These are phyloP conservation scores for Pyrenochaeta sp. DNA, from an alignment of 2,329 filamentous ascomycete species.

Conservation along the genomic window DNA sequence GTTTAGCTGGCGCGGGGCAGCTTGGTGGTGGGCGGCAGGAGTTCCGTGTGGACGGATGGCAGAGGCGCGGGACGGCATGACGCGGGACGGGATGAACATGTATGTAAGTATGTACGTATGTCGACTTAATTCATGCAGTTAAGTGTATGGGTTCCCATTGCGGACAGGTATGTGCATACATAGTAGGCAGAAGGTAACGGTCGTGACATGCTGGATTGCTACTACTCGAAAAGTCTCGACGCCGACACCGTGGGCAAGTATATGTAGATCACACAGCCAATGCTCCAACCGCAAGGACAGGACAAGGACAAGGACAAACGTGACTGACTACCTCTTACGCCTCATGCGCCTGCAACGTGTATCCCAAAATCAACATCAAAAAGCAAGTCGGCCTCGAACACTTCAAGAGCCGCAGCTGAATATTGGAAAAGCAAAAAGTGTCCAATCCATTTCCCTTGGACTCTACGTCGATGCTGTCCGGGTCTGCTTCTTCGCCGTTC, in stretches of 20 bases:
- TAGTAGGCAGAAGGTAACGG: background rate
- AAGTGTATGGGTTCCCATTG: too few relatives aligned
- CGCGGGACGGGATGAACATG: too few relatives aligned
- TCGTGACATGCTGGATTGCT: background rate
- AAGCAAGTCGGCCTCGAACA: constrained; percentile 25
- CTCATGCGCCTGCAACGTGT: too few relatives aligned
- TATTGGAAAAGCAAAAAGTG: constrained; percentile 1
- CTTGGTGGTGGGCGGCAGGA: background rate
- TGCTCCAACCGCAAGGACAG: too few relatives aligned
- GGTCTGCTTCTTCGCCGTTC: constrained; percentile 80
- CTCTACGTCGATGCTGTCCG: constrained; percentile 60
- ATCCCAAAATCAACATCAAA: background rate
- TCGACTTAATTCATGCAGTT: too few relatives aligned
- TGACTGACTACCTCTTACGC: too few relatives aligned
- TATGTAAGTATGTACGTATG: too few relatives aligned
- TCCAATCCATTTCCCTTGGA: too few relatives aligned
- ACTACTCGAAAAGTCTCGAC: too few relatives aligned
- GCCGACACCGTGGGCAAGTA: too few relatives aligned
- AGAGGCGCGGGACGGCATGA: background rate
- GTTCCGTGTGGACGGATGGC: background rate
- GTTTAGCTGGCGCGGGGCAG: background rate
- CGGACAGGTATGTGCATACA: too few relatives aligned
- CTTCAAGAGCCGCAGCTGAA: constrained; percentile 20
- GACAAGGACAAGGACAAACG: too few relatives aligned
- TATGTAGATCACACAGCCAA: background rate